Evolutionary conservation across 345 rosid genomes (phyloP).

Genomic region (Turnera subulata): DNA sequence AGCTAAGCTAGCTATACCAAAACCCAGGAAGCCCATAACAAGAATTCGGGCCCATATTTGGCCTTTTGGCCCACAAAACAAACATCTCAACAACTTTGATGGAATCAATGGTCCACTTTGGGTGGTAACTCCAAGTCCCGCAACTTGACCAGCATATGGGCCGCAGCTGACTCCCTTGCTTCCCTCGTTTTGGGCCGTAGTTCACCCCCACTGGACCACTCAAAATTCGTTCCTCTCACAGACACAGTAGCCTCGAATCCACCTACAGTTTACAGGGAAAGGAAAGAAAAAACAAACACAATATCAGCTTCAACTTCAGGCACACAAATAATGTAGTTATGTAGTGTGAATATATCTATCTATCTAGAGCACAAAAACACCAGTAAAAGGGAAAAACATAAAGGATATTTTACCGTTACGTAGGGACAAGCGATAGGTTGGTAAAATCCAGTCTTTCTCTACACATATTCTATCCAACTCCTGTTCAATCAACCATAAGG

Average conservation of each 20-base stretch:
- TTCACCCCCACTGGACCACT: conserved; percentile 31
- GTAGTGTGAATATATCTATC: no score
- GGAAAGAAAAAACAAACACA: no score
- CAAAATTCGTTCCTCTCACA: conserved; percentile 33
- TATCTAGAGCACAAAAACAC: no score
- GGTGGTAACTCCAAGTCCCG: not conserved
- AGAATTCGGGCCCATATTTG: no score
- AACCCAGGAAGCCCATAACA: no score
- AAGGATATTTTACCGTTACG: conserved; percentile 49
- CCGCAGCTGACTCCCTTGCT: conserved; percentile 70
- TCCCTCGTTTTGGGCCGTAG: conserved; percentile 25
- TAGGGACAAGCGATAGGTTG: conserved; percentile 43
- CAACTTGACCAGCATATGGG: conserved; percentile 34
- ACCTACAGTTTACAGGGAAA: conserved; percentile 29
- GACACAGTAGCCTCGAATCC: conserved; percentile 50
- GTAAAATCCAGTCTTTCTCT: conserved; percentile 54
- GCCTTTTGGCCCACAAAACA: no score
- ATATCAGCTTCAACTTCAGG: no score
- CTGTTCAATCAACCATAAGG: conserved; percentile 31
- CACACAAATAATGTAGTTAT: no score
- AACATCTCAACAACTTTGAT: no score
- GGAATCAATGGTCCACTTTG: not conserved
- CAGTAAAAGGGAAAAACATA: not conserved
- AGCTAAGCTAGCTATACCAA: no score
- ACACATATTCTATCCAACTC: conserved; percentile 54